Base-by-base conservation (phyloP, 164 flowering plant genomes). In the Amborella trichopoda region DNA sequence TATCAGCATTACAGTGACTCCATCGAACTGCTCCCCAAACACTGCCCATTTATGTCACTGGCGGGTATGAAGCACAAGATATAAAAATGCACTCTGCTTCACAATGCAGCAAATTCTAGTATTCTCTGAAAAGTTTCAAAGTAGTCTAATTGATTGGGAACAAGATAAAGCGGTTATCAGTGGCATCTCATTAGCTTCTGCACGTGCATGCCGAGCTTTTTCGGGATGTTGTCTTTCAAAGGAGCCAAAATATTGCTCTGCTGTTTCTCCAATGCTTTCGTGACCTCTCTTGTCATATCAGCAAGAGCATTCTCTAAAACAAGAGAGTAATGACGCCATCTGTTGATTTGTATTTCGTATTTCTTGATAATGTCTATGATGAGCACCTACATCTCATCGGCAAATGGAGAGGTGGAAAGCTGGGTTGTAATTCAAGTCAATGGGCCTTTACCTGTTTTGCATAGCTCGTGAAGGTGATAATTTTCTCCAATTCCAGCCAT, bases 391-490 rank as follows among this genome's bases (percentile, higher is more conserved):
- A 88, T 77, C 22, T 79, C 82, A 59, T 87, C 96, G 3, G 81
- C 91, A 74, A 83, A 88, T 3, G 91, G 88, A 17, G 96, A 74
- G 33, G 88, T 81, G 45, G 88, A 77, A 63, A 74, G 82, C 59
- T 71, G 78, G 38, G 94, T 81, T 44, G 59, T 55, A 16, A 74
- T 70, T 41, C 90, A 87, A 39, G 71, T 61, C 85, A 85, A 81
- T 40, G 88, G 81, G 8, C 83, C 94, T 82, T 83, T 88, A 57
- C 83, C 96, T 54, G 80, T 72, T 54, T 83, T 88, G 75, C 96
- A 88, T 37, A 65, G 77, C 17, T 88, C 94, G 46, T 79, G 91
- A 50, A 88, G 62, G 33, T 53, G 89, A 61, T 75, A 75, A 76
- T 77, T 76, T 52, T 88, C 96, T 64, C 83, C 66, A 45, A 83